Percentiles rank a stretch among this genome's conserved stretches.
Evolutionary conservation across 148 eudicot genomes (phyloP).

Genomic region (Camellia sinensis): DNA sequence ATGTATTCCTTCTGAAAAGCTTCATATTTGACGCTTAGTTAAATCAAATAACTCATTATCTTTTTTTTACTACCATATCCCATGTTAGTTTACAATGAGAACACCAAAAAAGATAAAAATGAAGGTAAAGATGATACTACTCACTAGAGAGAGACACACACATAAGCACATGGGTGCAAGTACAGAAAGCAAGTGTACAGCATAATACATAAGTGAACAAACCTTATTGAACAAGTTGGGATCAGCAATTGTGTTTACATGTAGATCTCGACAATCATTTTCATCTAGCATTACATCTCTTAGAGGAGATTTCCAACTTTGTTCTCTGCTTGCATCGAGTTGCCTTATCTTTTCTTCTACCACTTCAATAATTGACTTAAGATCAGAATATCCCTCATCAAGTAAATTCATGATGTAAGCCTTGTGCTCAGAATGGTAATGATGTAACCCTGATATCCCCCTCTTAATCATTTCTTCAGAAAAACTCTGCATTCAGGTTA

Average conservation of each 20-base stretch:
- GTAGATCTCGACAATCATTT: constrained; percentile 40
- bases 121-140: background rate
- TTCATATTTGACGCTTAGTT: background rate
- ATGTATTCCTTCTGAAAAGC: background rate
- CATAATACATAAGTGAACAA: constrained; percentile 16
- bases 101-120: background rate
- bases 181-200: background rate
- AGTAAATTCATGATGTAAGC: constrained; percentile 47
- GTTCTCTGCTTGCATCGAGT: constrained; percentile 27
- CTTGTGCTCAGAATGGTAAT: constrained; percentile 57
- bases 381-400: constrained; percentile 53
- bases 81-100: background rate
- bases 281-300: constrained; percentile 22
- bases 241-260: constrained; percentile 30
- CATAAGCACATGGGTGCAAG: background rate
- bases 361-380: constrained; percentile 41
- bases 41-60: no score
- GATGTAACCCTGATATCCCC: constrained; percentile 54
- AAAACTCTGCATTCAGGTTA: constrained; percentile 43
- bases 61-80: no score
- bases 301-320: constrained; percentile 24
- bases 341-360: constrained; percentile 55
- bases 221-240: constrained; percentile 41
- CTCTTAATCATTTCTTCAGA: constrained; percentile 43
- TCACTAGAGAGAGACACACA: background rate